Conservation (phyloP, 257 asterid species). For the Vinca minor region DNA sequence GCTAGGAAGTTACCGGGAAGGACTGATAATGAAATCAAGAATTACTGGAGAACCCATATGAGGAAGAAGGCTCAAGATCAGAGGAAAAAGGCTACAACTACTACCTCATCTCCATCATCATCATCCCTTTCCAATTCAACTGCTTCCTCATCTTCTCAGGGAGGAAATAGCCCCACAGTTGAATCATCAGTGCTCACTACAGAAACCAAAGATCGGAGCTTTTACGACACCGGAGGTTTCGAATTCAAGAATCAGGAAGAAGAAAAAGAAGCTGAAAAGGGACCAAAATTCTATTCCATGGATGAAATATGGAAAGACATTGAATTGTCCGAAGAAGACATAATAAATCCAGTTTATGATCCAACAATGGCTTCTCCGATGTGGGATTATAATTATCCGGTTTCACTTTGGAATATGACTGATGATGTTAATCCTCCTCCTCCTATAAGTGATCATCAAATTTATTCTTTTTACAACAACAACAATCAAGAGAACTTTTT, state of each 20-base stretch:
- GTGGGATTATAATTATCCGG: slow-evolving; percentile 55
- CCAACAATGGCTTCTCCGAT: slow-evolving; percentile 38
- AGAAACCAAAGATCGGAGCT: slow-evolving; percentile 35
- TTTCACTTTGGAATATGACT: slow-evolving; percentile 42
- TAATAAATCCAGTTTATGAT: slow-evolving; percentile 18
- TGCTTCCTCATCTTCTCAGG: slow-evolving; percentile 28
- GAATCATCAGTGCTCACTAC: slow-evolving; percentile 7
- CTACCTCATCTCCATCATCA: slow-evolving; percentile 20
- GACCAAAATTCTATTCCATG: slow-evolving; percentile 40
- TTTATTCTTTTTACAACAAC: slow-evolving; percentile 29
- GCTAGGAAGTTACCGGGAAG: slow-evolving; percentile 87
- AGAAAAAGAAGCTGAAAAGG: too few relatives aligned
- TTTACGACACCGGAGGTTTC: slow-evolving; percentile 59
- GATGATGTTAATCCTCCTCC: slow-evolving; percentile 31
- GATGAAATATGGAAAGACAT: slow-evolving; percentile 90
- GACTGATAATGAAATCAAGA: slow-evolving; percentile 89
- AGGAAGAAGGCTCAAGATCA: slow-evolving; percentile 72
- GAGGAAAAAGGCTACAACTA: slow-evolving; percentile 28
- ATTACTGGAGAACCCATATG: slow-evolving; percentile 90
- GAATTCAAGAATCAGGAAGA: slow-evolving; percentile 13
- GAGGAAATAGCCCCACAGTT: slow-evolving; percentile 19
- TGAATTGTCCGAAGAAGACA: slow-evolving; percentile 42
- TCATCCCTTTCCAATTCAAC: slow-evolving; percentile 42
- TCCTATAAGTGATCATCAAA: slow-evolving; percentile 29
- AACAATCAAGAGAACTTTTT: background rate